Conservation (phyloP, 441 rosid genomes). For the Gossypium trilobum region DNA sequence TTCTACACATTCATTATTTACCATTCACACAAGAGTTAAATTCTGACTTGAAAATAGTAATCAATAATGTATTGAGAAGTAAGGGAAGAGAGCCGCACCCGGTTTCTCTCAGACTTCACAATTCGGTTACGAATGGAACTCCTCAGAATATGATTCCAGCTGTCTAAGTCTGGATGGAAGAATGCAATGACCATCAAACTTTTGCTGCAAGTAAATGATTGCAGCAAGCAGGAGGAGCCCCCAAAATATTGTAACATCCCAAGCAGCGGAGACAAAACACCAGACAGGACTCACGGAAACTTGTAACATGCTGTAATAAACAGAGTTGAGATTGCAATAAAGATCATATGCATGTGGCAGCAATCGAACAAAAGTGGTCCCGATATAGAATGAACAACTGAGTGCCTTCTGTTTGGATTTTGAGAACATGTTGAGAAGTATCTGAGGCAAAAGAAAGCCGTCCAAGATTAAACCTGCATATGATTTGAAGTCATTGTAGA, state of each 20-base stretch:
- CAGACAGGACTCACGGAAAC: slow-evolving; percentile 25
- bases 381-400: slow-evolving; percentile 16
- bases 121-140: too few species aligned
- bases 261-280: slow-evolving; percentile 23
- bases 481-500: background rate
- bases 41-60: too few species aligned
- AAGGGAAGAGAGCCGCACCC: too few species aligned
- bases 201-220: slow-evolving; percentile 29
- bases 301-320: slow-evolving; percentile 19
- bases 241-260: slow-evolving; percentile 16
- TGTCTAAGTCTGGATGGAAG: too few species aligned
- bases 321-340: slow-evolving; percentile 12
- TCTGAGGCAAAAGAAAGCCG: slow-evolving; percentile 27
- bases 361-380: slow-evolving; percentile 20
- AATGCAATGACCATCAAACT: background rate
- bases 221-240: slow-evolving; percentile 20
- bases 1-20: too few species aligned
- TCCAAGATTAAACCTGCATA: slow-evolving; percentile 7
- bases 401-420: slow-evolving; percentile 23
- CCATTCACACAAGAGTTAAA: too few species aligned
- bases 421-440: slow-evolving; percentile 24
- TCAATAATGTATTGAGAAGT: too few species aligned
- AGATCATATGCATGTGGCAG: slow-evolving; percentile 29
- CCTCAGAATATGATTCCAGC: too few species aligned
- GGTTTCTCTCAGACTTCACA: too few species aligned